These are phyloP conservation scores for Penicillium glabrum DNA, from an alignment of 2,329 filamentous ascomycete species.

Conservation along the genomic window DNA sequence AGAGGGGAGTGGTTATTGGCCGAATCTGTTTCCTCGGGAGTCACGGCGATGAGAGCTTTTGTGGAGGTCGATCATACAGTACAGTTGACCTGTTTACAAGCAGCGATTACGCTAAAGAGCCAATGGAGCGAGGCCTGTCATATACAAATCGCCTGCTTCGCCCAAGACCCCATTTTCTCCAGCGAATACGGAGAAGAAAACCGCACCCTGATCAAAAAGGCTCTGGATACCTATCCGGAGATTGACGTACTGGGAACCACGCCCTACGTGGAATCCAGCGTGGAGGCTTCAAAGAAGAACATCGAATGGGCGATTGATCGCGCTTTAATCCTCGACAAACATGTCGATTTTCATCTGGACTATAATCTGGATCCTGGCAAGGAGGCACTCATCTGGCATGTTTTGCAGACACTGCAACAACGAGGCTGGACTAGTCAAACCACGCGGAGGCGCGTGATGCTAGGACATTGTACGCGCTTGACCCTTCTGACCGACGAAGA, in stretches of 20 bases:
- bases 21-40: constrained; percentile 63
- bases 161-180: constrained; percentile 68
- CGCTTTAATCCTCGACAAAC: constrained; percentile 52
- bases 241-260: constrained; percentile 67
- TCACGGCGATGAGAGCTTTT: constrained; percentile 69
- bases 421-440: constrained; percentile 50
- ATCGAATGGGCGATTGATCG: constrained; percentile 62
- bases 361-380: constrained; percentile 60
- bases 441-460: constrained; percentile 52
- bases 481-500: constrained; percentile 55
- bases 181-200: constrained; percentile 54
- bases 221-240: constrained; percentile 35
- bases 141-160: constrained; percentile 69
- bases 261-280: constrained; percentile 65
- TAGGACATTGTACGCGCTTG: constrained; percentile 69
- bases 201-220: constrained; percentile 49
- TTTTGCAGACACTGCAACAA: constrained; percentile 52
- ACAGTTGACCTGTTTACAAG: constrained; percentile 56
- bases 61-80: constrained; percentile 69
- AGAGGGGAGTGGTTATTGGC: constrained; percentile 66
- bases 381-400: constrained; percentile 55
- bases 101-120: constrained; percentile 57
- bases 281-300: constrained; percentile 53
- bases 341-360: constrained; percentile 71
- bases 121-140: constrained; percentile 55